Base-by-base conservation (phyloP, 2,329 filamentous ascomycete species). In the Aspergillus nomiae region DNA sequence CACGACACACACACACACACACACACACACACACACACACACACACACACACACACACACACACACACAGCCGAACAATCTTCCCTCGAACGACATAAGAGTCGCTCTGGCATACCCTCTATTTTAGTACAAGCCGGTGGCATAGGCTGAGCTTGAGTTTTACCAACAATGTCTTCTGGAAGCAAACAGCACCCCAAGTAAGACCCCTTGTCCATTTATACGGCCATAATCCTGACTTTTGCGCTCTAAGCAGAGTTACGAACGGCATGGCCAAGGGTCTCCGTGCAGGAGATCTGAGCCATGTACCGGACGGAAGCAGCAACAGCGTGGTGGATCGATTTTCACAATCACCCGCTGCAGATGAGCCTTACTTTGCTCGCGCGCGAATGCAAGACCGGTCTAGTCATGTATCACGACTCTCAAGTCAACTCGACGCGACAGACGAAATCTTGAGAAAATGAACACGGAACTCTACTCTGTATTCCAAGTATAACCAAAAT, bases 351-450 rank as follows among this genome's bases (percentile, higher is more conserved):
- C 65, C 70, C 12, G 68, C 72, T 9, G 65, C 71, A 7, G 74
- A 77, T 19, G 71, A 68, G 12, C 73, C 75, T 36, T 77, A 76
- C 63, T 77, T 73, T 64, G 72, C 70, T 26, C 67, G 68, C 7
- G 73, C 71, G 45, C 69, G 72, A n/a, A 74, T 76, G 63, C 62
- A 61, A 50, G 72, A 75, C 14, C 73, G 75, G 54, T 69, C 71
- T 12, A 67, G 70, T 30, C 75, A 77, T 51, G 61, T 70, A 43
- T 67, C 58, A n/a, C 66, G 71, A n/a, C 67, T 77, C 19, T 70
- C 72, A 38, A 73, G 59, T 53, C 73, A 77, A 62, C 64, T 76
- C 51, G 66, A 71, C 51, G 71, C 69, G 24, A 63, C 73, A 60
- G 72, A 77, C 36, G 64, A 72, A 46, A 69, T 75, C 28, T 26